A percentile compares a stretch with the other conserved stretches of the same genome.
Conservation (phyloP, 2,329 filamentous ascomycete species). For the Dichotomopilus funicola region DNA sequence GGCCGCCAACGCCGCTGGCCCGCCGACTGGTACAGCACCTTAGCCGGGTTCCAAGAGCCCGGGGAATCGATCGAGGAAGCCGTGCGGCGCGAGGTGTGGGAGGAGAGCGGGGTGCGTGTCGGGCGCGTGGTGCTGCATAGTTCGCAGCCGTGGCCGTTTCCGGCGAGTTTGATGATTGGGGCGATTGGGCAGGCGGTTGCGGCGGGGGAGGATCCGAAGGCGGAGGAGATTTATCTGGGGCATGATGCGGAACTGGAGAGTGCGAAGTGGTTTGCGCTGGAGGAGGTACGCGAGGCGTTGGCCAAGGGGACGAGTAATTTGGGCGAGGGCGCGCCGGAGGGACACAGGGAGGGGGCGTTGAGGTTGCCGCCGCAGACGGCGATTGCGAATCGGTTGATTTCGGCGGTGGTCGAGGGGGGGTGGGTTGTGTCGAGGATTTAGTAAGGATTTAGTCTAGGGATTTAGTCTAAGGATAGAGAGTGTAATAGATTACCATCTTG, state of each 20-base stretch:
- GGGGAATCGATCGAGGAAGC: conserved; percentile 82
- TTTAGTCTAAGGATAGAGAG: too few species aligned
- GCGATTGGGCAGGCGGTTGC: conserved; percentile 82
- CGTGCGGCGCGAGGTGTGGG: conserved; percentile 77
- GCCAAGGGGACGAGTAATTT: conserved; percentile 59
- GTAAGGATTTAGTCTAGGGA: background rate
- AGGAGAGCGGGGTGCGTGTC: conserved; percentile 71
- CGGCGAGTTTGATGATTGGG: conserved; percentile 77
- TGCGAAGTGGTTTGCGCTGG: conserved; percentile 80
- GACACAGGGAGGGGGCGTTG: conserved; percentile 69
- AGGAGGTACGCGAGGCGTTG: conserved; percentile 73
- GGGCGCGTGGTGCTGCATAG: conserved; percentile 76
- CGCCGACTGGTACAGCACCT: conserved; percentile 76
- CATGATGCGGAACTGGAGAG: conserved; percentile 89
- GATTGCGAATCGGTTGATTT: conserved; percentile 85
- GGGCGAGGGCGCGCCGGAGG: conserved; percentile 55
- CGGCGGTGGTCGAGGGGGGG: conserved; percentile 71
- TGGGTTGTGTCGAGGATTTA: conserved; percentile 51
- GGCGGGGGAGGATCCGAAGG: conserved; percentile 35
- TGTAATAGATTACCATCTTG: too few species aligned
- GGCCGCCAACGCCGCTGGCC: conserved; percentile 83
- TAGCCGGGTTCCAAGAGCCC: conserved; percentile 81
- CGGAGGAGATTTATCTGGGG: conserved; percentile 73
- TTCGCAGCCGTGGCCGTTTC: conserved; percentile 83
- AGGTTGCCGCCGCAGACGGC: conserved; percentile 78